A percentile compares a stretch with the other conserved stretches of the same genome.
Conservation (phyloP, 805 yeast genomes). For the Saturnispora saitoi region DNA sequence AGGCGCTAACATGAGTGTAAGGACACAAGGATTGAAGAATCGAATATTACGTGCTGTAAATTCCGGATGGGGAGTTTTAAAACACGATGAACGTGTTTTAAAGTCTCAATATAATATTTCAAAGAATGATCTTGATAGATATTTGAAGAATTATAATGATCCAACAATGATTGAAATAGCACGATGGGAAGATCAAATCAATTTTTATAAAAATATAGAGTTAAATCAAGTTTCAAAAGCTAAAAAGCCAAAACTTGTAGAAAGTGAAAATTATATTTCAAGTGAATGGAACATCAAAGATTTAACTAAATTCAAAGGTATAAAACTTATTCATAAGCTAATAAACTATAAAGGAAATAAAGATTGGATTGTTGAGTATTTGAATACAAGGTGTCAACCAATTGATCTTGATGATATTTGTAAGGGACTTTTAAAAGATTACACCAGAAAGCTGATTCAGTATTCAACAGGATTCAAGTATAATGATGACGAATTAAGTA, state of each 20-base stretch:
- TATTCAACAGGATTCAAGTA: slow-evolving; percentile 1
- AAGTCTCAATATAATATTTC: slow-evolving; percentile 5
- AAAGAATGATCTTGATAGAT: slow-evolving; percentile 1
- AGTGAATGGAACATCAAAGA: neutral
- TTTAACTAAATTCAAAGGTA: neutral
- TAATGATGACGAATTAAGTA: neutral
- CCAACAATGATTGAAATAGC: neutral
- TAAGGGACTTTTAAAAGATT: neutral
- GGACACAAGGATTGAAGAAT: neutral
- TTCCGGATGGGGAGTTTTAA: slow-evolving; percentile 6
- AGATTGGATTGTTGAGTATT: neutral
- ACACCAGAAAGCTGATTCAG: neutral
- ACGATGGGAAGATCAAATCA: slow-evolving; percentile 1
- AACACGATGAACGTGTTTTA: neutral
- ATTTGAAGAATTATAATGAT: slow-evolving; percentile 1
- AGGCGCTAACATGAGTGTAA: neutral
- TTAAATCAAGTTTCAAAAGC: neutral
- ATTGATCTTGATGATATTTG: neutral
- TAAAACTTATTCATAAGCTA: neutral
- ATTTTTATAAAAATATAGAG: neutral
- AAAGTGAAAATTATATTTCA: neutral
- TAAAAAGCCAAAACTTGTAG: neutral
- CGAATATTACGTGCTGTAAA: slow-evolving; percentile 2
- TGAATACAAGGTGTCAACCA: neutral
- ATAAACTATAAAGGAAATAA: neutral